A percentile compares a stretch with the other conserved stretches of the same genome.
These are phyloP conservation scores for Gentiana straminea DNA, from an alignment of 257 asterid species.

Conservation along the genomic window DNA sequence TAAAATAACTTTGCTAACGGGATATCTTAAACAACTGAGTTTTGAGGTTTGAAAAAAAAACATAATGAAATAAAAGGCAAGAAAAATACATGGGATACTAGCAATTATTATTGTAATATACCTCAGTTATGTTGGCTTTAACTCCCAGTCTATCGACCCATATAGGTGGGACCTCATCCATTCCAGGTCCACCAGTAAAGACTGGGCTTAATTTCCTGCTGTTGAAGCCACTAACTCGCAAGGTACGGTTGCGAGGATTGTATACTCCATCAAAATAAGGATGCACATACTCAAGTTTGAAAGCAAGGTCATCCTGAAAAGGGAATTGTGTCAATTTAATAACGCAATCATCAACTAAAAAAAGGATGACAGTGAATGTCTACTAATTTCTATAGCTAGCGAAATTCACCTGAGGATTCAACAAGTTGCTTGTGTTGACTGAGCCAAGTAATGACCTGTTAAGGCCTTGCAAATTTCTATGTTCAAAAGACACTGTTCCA, in stretches of 20 bases:
- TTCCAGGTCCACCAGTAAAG: conserved; percentile 98
- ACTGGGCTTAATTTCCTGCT: conserved; percentile 95
- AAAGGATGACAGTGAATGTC: neutral
- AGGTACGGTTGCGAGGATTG: conserved; percentile 83
- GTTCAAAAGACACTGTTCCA: conserved; percentile 97
- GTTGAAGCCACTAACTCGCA: conserved; percentile 89
- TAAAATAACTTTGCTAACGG: neutral
- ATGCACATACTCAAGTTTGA: conserved; percentile 90
- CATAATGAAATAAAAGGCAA: neutral
- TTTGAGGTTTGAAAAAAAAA: neutral
- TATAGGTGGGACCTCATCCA: conserved; percentile 90
- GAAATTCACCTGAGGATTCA: conserved; percentile 79
- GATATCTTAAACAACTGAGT: neutral
- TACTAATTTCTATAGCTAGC: neutral
- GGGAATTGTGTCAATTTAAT: neutral
- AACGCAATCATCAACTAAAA: neutral
- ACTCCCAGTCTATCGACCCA: conserved; percentile 97
- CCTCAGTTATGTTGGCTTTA: conserved; percentile 93
- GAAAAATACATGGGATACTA: neutral
- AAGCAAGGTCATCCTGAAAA: conserved; percentile 91
- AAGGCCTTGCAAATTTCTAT: conserved; percentile 79
- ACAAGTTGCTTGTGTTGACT: conserved; percentile 90
- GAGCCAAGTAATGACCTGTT: conserved; percentile 95
- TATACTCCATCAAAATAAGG: conserved; percentile 88
- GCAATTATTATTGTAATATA: conserved; percentile 10